Percentiles rank a stretch among this genome's conserved stretches.
phyloP scores from a whole-genome alignment of 257 asterid genomes.

The Scutellaria baicalensis region DNA sequence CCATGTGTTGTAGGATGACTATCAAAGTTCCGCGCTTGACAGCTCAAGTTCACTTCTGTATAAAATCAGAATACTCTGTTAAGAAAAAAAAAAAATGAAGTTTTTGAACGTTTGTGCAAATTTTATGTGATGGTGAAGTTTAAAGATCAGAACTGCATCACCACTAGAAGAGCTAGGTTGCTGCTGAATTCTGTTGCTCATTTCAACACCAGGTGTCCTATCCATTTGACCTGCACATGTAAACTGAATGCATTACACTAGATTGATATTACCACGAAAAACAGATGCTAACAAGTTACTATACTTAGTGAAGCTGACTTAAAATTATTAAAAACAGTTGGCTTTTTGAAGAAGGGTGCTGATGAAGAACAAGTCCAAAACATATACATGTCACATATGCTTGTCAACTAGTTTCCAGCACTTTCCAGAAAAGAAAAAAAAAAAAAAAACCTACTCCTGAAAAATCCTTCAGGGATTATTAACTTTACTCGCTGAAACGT shows the following conservation, averaged over 20 bases:
- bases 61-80: not conserved
- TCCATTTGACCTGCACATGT: conserved; percentile 21
- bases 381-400: not conserved
- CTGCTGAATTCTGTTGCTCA: conserved; percentile 10
- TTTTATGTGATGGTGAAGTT: conserved; percentile 7
- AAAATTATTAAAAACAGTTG: not conserved
- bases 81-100: conserved; percentile 21
- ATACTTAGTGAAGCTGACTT: not conserved
- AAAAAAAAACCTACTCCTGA: not conserved
- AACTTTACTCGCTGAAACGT: not conserved
- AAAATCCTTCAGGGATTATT: not conserved
- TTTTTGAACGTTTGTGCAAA: not conserved
- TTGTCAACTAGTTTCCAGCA: not conserved
- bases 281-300: not conserved
- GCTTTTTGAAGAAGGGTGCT: not conserved
- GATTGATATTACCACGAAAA: not conserved
- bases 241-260: not conserved
- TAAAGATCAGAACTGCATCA: conserved; percentile 27
- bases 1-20: conserved; percentile 7
- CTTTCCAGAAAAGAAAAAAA: not conserved
- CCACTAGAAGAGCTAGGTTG: conserved; percentile 23
- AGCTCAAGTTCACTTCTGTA: conserved; percentile 22
- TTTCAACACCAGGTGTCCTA: conserved; percentile 3
- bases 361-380: not conserved
- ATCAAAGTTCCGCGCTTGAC: conserved; percentile 17